Conservation (phyloP, 805 yeast genomes). For the Kazachstania martiniae region DNA sequence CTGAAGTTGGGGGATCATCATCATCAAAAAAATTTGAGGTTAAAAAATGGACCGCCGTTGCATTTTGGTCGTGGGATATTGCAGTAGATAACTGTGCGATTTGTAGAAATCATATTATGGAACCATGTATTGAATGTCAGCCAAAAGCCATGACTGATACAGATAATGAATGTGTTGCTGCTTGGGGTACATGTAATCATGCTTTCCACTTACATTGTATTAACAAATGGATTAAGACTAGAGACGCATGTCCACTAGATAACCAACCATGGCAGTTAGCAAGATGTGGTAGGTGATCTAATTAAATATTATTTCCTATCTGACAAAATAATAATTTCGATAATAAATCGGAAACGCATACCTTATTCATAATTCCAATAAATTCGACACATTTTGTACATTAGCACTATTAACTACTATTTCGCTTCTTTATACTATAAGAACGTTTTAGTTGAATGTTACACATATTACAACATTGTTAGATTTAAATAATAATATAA, state of each 20-base stretch:
- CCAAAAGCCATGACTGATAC: slow-evolving; percentile 56
- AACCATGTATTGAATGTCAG: slow-evolving; percentile 94
- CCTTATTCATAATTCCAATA: too few species aligned
- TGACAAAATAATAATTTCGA: background rate
- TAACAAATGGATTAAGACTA: slow-evolving; percentile 85
- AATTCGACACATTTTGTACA: too few species aligned
- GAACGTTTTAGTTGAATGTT: too few species aligned
- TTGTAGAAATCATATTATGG: slow-evolving; percentile 97
- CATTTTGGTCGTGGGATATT: slow-evolving; percentile 99
- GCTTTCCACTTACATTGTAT: slow-evolving; percentile 98
- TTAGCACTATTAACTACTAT: too few species aligned
- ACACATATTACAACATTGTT: too few species aligned
- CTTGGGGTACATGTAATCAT: slow-evolving; percentile 95
- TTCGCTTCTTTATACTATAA: too few species aligned
- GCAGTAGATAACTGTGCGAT: slow-evolving; percentile 95
- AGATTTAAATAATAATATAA: too few species aligned
- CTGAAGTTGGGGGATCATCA: background rate
- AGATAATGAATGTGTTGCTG: slow-evolving; percentile 77
- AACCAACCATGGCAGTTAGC: slow-evolving; percentile 78
- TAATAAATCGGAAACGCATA: too few species aligned
- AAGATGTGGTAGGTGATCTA: slow-evolving; percentile 56
- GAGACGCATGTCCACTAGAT: slow-evolving; percentile 95
- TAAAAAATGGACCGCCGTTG: slow-evolving; percentile 97
- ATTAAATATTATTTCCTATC: background rate
- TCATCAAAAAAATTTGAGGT: slow-evolving; percentile 74